phyloP scores from a whole-genome alignment of 1,284 basidiomycete genomes.

The Fomitopsis schrenkii region DNA sequence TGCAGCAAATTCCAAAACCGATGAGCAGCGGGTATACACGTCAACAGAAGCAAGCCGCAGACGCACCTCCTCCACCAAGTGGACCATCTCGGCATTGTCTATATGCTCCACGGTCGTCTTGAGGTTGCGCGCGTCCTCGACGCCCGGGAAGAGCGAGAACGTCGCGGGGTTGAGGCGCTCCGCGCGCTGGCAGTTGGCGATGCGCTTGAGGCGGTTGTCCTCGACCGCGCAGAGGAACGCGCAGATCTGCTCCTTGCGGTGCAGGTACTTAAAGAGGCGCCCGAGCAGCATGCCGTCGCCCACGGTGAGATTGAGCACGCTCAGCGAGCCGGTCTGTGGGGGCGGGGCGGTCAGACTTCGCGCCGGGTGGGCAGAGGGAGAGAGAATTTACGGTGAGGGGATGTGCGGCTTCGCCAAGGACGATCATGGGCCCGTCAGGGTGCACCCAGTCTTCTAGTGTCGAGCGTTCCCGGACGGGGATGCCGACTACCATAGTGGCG shows the following conservation, averaged over 20 bases:
- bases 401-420: constrained; percentile 41
- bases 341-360: neutral
- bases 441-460: constrained; percentile 25
- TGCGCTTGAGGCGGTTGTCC: constrained; percentile 34
- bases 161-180: constrained; percentile 17
- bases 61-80: neutral
- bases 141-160: constrained; percentile 14
- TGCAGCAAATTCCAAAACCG: neutral
- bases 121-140: constrained; percentile 8
- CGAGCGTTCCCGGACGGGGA: constrained; percentile 12
- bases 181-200: constrained; percentile 13
- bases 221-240: constrained; percentile 48
- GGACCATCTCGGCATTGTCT: neutral
- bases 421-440: constrained; percentile 17
- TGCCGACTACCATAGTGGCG: constrained; percentile 5
- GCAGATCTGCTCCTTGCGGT: constrained; percentile 42
- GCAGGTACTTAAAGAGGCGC: constrained; percentile 52
- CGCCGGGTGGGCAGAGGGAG: no score
- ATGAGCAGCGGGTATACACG: neutral
- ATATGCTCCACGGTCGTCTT: constrained; percentile 7
- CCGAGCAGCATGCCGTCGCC: constrained; percentile 58
- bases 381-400: constrained; percentile 39
- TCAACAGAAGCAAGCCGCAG: neutral
- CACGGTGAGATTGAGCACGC: constrained; percentile 44
- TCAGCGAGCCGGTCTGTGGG: constrained; percentile 45